phyloP scores from a whole-genome alignment of 495 filamentous ascomycete genomes.

The Neurospora sp. region DNA sequence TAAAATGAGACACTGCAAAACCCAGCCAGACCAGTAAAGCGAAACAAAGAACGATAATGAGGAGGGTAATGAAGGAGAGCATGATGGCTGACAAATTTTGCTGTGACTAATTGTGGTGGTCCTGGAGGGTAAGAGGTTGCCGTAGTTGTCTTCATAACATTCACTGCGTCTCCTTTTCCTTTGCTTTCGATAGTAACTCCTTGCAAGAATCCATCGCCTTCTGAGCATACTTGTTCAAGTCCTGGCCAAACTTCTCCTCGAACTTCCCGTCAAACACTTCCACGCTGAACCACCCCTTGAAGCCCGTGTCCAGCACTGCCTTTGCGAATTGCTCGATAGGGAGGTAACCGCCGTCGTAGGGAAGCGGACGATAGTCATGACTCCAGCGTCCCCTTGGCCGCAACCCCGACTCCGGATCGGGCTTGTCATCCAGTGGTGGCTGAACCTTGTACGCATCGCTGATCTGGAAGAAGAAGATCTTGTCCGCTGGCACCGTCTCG shows the following conservation, averaged over 20 bases:
- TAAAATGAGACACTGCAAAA: too few relatives aligned
- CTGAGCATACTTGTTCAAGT: constrained; percentile 48
- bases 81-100: not conserved
- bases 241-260: constrained; percentile 39
- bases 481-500: constrained; percentile 50
- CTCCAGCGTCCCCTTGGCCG: constrained; percentile 61
- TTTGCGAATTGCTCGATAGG: constrained; percentile 54
- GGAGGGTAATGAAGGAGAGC: not conserved
- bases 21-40: not conserved
- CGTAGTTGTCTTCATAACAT: not conserved
- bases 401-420: constrained; percentile 28
- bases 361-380: constrained; percentile 57
- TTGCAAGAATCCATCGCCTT: constrained; percentile 48
- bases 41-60: not conserved
- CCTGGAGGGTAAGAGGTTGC: not conserved
- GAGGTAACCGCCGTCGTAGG: constrained; percentile 63
- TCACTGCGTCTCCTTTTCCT: not conserved
- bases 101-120: not conserved
- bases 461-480: constrained; percentile 70
- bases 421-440: constrained; percentile 38
- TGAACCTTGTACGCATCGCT: constrained; percentile 63
- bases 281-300: constrained; percentile 60
- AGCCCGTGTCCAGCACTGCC: constrained; percentile 62
- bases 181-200: constrained; percentile 30
- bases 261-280: constrained; percentile 67